Base-by-base conservation (phyloP, 2,329 filamentous ascomycete species). In the Tolypocladium endophyticum region DNA sequence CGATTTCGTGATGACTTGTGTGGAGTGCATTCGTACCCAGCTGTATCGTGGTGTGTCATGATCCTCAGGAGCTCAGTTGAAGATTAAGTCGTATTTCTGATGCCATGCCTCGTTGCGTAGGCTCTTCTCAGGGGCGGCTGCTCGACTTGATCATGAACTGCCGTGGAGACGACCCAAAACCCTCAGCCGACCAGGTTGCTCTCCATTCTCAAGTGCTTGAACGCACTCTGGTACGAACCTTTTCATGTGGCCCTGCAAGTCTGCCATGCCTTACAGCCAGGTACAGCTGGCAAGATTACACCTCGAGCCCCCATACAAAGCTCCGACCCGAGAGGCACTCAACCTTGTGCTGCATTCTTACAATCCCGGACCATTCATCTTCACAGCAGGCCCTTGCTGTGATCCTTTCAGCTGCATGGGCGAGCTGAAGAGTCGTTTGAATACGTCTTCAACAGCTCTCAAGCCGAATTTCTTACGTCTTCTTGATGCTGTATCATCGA, bases 401-500 rank as follows among this genome's bases (percentile, higher is more conserved):
- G 45, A 18, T 28, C 1, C 14, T 9, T 9, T 20, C 14, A 25
- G 30, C 45, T 20, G 8, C 11, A 4, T 7, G 25, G 4, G 47
- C 18, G 11, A 20, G 47, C 30, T 53, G 18, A 8, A 9, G 11
- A 35, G 18, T 35, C 5, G 18, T 16, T 53, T 4, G 9, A 7
- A 35, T 5, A 33, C 30, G 16, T 6, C 23, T n/a, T n/a, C 47
- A 4, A 12, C 47, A n/a, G 20, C 28, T 6, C 8, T 7, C 16
- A 4, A n/a, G n/a, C n/a, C n/a, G n/a, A n/a, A n/a, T n/a, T n/a
- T 0, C 28, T 33, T n/a, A 11, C 1, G 18, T 16, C 5, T 33
- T 7, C 25, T 30, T 20, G 5, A 11, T 20, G 5, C n/a, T 52
- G 47, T 4, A 20, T 20, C 25, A 7, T 1, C 16, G 16, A 20